Evolutionary conservation across 164 flowering plant genomes (phyloP), one percentile per base, ranked within the genome.

Genomic region (Magnolia kwangsiensis): DNA sequence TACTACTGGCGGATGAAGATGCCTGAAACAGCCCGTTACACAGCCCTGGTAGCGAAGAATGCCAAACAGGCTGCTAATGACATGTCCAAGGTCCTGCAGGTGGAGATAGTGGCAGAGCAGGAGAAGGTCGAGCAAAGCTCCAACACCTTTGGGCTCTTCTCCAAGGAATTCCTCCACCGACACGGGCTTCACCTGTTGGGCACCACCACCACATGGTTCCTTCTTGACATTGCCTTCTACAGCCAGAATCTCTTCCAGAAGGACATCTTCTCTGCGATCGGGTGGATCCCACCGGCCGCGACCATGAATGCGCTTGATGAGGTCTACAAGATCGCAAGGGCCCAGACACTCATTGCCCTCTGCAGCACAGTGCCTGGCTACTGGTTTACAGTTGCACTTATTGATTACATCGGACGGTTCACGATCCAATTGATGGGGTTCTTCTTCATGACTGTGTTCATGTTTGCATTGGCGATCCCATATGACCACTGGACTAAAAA

Each of bases 11-110:
- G 88, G 50, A 79, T 81, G 86, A 82, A 82, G 70, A 86, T 84
- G 88, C 88, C 88, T 0, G 88, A 86, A 65, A 86, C 88, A 0
- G 88, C 86, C 29, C 83, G 88, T 13, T 86, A 84, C 82, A 86
- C 88, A 0, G 88, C 88, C 29, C 77, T 86, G 4, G 86, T 86
- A 7, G 87, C 87, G 0, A 82, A 78, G 78, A 78, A 86, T 50
- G 87, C 87, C 2, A 76, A 79, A 27, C 79, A 82, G 67, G 88
- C 87, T 3, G 87, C 88, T 0, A 16, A 75, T 0, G 88, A 86
- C 75, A 86, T 86, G 88, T 66, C 84, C 1, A 83, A 75, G 67
- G 88, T 86, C 2, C 63, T 86, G 11, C 78, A 86, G 23, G 79
- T 78, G 8, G 81, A 86, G 18, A 37, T 86, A 6, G 74, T 75